Evolutionary conservation across 2,329 filamentous ascomycete genomes (phyloP).

Genomic region (Paraphoma chrysanthemicola): DNA sequence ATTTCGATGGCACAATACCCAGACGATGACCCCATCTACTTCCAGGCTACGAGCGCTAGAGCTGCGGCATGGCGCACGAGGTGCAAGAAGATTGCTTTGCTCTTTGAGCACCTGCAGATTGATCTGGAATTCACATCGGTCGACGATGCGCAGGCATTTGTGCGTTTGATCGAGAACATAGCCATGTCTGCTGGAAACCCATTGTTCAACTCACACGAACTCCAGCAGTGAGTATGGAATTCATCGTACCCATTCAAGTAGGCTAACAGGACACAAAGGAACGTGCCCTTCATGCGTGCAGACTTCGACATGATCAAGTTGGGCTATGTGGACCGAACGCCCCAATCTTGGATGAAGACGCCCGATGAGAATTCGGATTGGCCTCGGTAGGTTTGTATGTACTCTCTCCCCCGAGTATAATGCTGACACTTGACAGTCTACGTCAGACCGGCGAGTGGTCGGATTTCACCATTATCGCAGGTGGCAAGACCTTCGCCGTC

Average conservation of each 20-base stretch:
- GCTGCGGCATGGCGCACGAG: constrained; percentile 18
- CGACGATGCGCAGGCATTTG: constrained; percentile 12
- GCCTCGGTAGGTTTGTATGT: constrained; percentile 10
- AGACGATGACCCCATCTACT: constrained; percentile 20
- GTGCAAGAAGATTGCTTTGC: constrained; percentile 21
- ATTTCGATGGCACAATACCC: constrained; percentile 8
- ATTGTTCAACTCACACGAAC: constrained; percentile 18
- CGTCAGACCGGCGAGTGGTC: constrained; percentile 20
- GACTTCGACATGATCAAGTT: no score
- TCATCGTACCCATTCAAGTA: not conserved
- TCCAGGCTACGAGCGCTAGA: constrained; percentile 10
- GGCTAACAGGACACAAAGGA: constrained; percentile 1
- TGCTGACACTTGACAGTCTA: constrained; percentile 16
- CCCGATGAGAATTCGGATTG: constrained; percentile 5
- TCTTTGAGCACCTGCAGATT: constrained; percentile 20
- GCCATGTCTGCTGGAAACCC: constrained; percentile 13
- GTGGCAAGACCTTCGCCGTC: constrained; percentile 17
- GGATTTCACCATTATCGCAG: constrained; percentile 29
- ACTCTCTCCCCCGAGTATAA: not conserved
- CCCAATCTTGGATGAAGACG: no score
- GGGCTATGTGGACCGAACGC: no score
- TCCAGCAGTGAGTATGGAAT: constrained; percentile 8
- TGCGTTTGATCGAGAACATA: constrained; percentile 10
- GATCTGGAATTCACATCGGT: constrained; percentile 18
- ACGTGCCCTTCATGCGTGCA: no score